Evolutionary conservation across 1,284 basidiomycete genomes (phyloP), one percentile per base, ranked within the genome.

Genomic region (Fomitopsis betulina): DNA sequence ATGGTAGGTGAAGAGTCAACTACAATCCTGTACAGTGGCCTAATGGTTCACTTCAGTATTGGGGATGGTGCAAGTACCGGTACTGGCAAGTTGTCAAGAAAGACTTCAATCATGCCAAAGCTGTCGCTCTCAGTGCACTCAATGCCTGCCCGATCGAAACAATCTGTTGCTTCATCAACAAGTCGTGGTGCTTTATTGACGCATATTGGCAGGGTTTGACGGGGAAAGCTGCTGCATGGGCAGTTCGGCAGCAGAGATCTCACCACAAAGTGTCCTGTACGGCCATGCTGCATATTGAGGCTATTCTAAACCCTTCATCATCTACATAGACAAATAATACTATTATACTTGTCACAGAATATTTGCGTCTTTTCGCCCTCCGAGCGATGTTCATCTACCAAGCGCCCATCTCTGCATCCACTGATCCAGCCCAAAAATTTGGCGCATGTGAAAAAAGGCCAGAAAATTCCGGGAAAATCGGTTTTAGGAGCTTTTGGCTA

Each of bases 161-260:
- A 45, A 64, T 63, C 25, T 63, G 64, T 5, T 63, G 67, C 15
- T 66, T 65, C 39, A 55, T 65, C 23, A 66, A 67, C 53, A 57
- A 66, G 54, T 60, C 64, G 21, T 64, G 57, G 62, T 38, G 60
- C 8, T 67, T 63, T 45, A 64, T 65, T 55, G 54, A 55, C 59
- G 62, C 62, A 8, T 66, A 63, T 45, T 42, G 56, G 25, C 33
- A 23, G 17, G 65, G 65, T 0, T 43, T 67, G 15, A 64, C 60
- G 33, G 64, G 61, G 33, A 57, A 60, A 27, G 62, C 60, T 17
- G 65, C 63, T 25, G 58, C 38, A 27, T 66, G 60, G 65, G 64
- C 62, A 23, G 64, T 64, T 5, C 54, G 58, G 19, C 61, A 61
- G 47, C 27, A 65, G 38, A 60, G 60, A 50, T 33, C 50, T 15